Conservation (phyloP, 2,329 filamentous ascomycete species). For the Fusarium albosuccineum region DNA sequence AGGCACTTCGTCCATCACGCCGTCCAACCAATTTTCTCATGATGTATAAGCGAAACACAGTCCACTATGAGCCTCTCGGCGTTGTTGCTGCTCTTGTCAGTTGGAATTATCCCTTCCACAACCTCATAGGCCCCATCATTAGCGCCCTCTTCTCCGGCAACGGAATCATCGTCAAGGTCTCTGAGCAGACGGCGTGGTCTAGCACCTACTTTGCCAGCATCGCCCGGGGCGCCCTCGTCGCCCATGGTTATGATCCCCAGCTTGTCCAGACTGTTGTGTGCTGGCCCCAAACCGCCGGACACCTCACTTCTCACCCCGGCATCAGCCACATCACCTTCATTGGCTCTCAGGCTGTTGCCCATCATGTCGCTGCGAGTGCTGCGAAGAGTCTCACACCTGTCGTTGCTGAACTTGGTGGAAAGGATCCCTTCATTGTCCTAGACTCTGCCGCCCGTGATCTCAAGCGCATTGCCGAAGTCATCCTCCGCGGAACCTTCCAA, state of each 20-base stretch:
- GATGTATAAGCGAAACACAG: slow-evolving; percentile 93
- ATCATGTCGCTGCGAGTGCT: slow-evolving; percentile 87
- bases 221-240: slow-evolving; percentile 80
- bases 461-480: slow-evolving; percentile 79
- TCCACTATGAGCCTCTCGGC: slow-evolving; percentile 91
- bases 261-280: slow-evolving; percentile 89
- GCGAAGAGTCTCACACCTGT: slow-evolving; percentile 89
- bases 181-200: slow-evolving; percentile 96
- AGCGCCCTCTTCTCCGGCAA: slow-evolving; percentile 93
- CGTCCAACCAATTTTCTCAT: slow-evolving; percentile 93
- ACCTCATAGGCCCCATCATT: slow-evolving; percentile 91
- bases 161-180: slow-evolving; percentile 91
- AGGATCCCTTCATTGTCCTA: slow-evolving; percentile 91
- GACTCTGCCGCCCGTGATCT: slow-evolving; percentile 79
- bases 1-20: slow-evolving; percentile 76
- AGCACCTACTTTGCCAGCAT: slow-evolving; percentile 85
- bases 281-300: slow-evolving; percentile 85
- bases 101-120: slow-evolving; percentile 99
- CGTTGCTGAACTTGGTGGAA: slow-evolving; percentile 92
- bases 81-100: slow-evolving; percentile 93
- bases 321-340: slow-evolving; percentile 97
- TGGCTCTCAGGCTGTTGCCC: slow-evolving; percentile 87
- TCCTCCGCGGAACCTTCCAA: slow-evolving; percentile 95
- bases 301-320: slow-evolving; percentile 85
- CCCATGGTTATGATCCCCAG: slow-evolving; percentile 84